phyloP scores from a whole-genome alignment of 140 eudicot genomes.

The Flaveria floridana region DNA sequence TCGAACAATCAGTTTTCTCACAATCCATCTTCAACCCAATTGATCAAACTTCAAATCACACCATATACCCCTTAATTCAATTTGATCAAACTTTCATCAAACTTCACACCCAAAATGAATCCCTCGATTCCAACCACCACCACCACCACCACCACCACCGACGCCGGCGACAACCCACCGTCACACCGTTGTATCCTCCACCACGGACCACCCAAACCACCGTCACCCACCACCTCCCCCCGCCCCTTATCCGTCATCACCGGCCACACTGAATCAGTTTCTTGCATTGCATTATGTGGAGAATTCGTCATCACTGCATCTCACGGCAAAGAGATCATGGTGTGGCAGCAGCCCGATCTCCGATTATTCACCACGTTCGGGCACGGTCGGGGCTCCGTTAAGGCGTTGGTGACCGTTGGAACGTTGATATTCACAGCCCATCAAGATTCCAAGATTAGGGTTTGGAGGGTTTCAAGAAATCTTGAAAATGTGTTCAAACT shows the following conservation, averaged over 20 bases:
- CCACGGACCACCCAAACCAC: constrained; percentile 26
- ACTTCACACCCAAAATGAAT: constrained; percentile 22
- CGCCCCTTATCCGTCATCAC: constrained; percentile 54
- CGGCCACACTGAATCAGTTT: constrained; percentile 75
- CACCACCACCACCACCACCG: constrained; percentile 29
- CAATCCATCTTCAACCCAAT: background rate
- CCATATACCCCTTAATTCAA: background rate
- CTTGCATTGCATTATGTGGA: constrained; percentile 81
- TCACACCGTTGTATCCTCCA: constrained; percentile 27
- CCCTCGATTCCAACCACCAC: constrained; percentile 35
- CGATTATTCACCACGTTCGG: constrained; percentile 65
- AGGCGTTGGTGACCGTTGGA: constrained; percentile 62
- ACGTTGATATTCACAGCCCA: constrained; percentile 76
- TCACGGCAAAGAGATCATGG: constrained; percentile 81
- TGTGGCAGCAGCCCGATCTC: constrained; percentile 92
- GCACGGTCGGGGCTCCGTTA: constrained; percentile 78
- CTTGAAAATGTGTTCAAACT: constrained; percentile 71
- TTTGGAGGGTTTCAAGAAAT: constrained; percentile 75
- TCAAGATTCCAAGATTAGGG: constrained; percentile 84
- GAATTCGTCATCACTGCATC: constrained; percentile 84
- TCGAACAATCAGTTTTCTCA: constrained; percentile 2
- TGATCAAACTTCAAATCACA: background rate
- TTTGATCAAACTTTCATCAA: background rate
- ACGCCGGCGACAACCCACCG: constrained; percentile 39
- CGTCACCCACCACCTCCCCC: constrained; percentile 30